Evolutionary conservation across 1,284 basidiomycete species (phyloP).

Genomic region (Moniliella sp.): DNA sequence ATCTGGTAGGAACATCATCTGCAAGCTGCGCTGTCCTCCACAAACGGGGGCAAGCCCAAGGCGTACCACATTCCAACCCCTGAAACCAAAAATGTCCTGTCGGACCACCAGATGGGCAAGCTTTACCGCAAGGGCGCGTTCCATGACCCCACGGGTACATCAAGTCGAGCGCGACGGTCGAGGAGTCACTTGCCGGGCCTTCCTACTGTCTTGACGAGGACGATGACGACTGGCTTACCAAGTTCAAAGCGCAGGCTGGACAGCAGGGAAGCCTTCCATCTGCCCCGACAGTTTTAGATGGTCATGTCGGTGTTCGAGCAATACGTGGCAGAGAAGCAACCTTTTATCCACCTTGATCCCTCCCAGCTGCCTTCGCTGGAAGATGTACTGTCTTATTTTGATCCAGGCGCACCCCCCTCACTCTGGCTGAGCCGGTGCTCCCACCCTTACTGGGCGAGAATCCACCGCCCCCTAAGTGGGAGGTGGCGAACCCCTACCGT

Average conservation of each 20-base stretch:
- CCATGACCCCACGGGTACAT: constrained; percentile 45
- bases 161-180: constrained; percentile 64
- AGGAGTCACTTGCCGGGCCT: constrained; percentile 50
- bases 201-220: constrained; percentile 89
- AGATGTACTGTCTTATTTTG: constrained; percentile 20
- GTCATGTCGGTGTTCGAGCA: constrained; percentile 87
- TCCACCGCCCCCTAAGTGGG: constrained; percentile 8
- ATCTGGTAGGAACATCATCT: constrained; percentile 23
- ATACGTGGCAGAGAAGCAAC: constrained; percentile 64
- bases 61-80: constrained; percentile 31
- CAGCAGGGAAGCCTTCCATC: too few species aligned
- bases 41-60: constrained; percentile 3
- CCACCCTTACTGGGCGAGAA: constrained; percentile 5
- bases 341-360: constrained; percentile 56
- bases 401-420: constrained; percentile 11
- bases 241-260: constrained; percentile 63
- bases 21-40: constrained; percentile 24
- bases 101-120: constrained; percentile 11
- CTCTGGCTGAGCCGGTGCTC: constrained; percentile 19
- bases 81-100: constrained; percentile 17
- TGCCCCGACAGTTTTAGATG: constrained; percentile 82
- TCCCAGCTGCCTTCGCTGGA: constrained; percentile 18
- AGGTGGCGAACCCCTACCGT: constrained; percentile 18
- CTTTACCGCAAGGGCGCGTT: constrained; percentile 26
- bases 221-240: constrained; percentile 77